Percentiles rank a stretch among this genome's conserved stretches.
Evolutionary conservation across 2,329 filamentous ascomycete genomes (phyloP).

Genomic region (Calonectria fujianensis): DNA sequence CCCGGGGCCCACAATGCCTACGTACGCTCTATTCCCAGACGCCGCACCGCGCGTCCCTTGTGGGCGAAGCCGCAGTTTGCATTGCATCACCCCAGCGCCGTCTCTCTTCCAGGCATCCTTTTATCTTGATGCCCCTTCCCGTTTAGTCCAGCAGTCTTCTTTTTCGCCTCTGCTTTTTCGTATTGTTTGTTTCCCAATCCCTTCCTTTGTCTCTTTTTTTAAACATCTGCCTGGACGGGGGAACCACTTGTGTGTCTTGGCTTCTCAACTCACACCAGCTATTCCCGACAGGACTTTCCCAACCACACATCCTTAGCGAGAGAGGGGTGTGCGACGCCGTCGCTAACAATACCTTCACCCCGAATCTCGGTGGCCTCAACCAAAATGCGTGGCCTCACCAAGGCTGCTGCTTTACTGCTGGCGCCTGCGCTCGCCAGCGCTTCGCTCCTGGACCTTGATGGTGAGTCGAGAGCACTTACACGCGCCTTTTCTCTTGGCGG

Average conservation of each 20-base stretch:
- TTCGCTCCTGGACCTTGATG: constrained; percentile 23
- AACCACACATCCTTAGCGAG: constrained; percentile 13
- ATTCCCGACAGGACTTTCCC: constrained; percentile 15
- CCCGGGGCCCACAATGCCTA: constrained; percentile 31
- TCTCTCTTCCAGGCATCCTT: constrained; percentile 24
- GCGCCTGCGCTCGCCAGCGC: constrained; percentile 49
- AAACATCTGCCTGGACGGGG: constrained; percentile 37
- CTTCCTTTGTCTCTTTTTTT: constrained; percentile 40
- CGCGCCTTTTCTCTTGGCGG: neutral
- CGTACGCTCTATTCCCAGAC: constrained; percentile 34
- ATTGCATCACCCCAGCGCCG: constrained; percentile 28
- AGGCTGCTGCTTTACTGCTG: constrained; percentile 55
- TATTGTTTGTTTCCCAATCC: constrained; percentile 32
- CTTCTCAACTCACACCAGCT: constrained; percentile 14
- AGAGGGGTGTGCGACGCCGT: constrained; percentile 11
- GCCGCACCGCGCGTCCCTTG: constrained; percentile 44
- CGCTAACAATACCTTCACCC: constrained; percentile 23
- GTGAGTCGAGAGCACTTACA: constrained; percentile 39
- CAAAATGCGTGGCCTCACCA: constrained; percentile 55
- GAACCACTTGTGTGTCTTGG: constrained; percentile 33
- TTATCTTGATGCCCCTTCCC: constrained; percentile 30
- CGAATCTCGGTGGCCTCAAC: constrained; percentile 34
- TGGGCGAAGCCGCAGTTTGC: constrained; percentile 14
- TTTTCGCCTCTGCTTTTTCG: constrained; percentile 5
- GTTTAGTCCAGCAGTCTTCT: constrained; percentile 12